These are phyloP conservation scores for Populus euphratica DNA, from an alignment of 345 rosid genomes.

Conservation along the genomic window DNA sequence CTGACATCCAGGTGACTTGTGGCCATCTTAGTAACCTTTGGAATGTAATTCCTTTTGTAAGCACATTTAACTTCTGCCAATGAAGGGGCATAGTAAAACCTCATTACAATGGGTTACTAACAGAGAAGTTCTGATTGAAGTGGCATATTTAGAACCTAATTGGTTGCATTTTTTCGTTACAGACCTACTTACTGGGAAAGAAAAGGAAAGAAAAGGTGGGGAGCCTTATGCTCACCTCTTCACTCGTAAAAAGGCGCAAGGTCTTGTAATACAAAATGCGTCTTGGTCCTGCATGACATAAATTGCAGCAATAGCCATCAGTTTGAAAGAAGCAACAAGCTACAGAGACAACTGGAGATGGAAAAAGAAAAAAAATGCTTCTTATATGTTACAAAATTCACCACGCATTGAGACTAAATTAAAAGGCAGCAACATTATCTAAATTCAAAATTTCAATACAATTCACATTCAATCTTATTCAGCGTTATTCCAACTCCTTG, in stretches of 20 bases:
- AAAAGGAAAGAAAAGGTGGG: background rate
- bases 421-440: too few species aligned
- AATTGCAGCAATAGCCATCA: background rate
- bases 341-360: background rate
- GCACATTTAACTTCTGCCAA: background rate
- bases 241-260: conserved; percentile 54
- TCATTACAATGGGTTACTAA: background rate
- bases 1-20: background rate
- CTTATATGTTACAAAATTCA: too few species aligned
- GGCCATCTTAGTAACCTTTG: background rate
- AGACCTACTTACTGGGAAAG: background rate
- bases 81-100: background rate
- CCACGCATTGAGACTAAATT: too few species aligned
- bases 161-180: background rate
- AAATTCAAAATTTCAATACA: too few species aligned
- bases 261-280: conserved; percentile 65
- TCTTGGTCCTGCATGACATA: conserved; percentile 63
- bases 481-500: background rate
- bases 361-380: background rate
- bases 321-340: background rate
- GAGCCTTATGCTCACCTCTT: conserved; percentile 53
- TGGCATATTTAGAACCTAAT: background rate
- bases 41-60: background rate
- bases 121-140: background rate
- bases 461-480: background rate